Evolutionary conservation across 1,139 yeast genomes (phyloP).

Genomic region (Petasospora fabianii): DNA sequence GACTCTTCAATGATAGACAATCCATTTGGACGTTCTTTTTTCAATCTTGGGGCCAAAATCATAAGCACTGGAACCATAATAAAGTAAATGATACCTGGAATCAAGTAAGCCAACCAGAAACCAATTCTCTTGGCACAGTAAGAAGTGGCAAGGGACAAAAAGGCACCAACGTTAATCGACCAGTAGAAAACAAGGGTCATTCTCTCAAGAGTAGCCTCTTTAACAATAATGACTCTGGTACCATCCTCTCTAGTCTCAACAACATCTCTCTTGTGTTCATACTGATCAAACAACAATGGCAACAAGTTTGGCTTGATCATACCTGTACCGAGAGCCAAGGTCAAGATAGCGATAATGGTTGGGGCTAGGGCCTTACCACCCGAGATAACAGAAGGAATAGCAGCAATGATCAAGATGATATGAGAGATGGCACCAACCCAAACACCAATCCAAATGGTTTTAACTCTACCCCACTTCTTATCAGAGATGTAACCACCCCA

Average conservation of each 20-base stretch:
- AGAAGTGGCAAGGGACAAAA: constrained; percentile 75
- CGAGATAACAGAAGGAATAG: constrained; percentile 59
- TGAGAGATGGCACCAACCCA: constrained; percentile 61
- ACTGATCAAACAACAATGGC: constrained; percentile 79
- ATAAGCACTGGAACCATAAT: constrained; percentile 45
- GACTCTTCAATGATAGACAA: constrained; percentile 48
- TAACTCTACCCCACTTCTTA: constrained; percentile 68
- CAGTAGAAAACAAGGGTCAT: constrained; percentile 76
- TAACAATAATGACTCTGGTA: constrained; percentile 66
- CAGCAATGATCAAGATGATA: constrained; percentile 63
- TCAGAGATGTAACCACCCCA: constrained; percentile 77
- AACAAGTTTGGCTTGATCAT: constrained; percentile 78
- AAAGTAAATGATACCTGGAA: constrained; percentile 51
- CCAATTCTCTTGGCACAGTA: constrained; percentile 67
- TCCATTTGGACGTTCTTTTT: constrained; percentile 37
- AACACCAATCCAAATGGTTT: constrained; percentile 61
- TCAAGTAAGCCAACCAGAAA: constrained; percentile 71
- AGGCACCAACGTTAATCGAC: constrained; percentile 78
- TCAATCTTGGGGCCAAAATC: constrained; percentile 37
- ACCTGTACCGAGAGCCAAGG: constrained; percentile 78
- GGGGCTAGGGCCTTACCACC: constrained; percentile 45
- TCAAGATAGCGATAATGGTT: constrained; percentile 53
- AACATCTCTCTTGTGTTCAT: constrained; percentile 51
- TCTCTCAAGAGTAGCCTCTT: constrained; percentile 69
- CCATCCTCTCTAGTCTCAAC: constrained; percentile 59